phyloP scores from a whole-genome alignment of 768 basidiomycete species.

The Heimioporus sp. region DNA sequence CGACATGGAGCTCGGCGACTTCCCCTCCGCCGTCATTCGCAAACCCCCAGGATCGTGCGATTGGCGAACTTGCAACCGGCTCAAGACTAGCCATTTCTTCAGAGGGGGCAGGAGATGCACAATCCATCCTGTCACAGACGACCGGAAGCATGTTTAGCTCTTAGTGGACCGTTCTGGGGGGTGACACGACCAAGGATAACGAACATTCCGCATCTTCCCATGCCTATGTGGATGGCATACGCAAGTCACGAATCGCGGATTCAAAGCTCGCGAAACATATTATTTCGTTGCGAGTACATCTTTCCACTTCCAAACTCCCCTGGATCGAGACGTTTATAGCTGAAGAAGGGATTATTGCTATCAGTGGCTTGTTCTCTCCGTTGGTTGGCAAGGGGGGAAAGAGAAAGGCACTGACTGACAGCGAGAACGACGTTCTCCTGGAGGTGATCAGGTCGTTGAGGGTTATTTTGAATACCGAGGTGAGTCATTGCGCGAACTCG shows the following conservation, averaged over 20 bases:
- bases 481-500: conserved; percentile 28
- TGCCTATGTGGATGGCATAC: conserved; percentile 64
- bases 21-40: conserved; percentile 32
- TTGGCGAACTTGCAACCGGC: conserved; percentile 36
- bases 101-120: conserved; percentile 31
- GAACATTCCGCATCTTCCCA: conserved; percentile 49
- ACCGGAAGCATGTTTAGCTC: conserved; percentile 76
- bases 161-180: conserved; percentile 75
- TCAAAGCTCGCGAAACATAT: conserved; percentile 71
- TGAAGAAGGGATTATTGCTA: conserved; percentile 62
- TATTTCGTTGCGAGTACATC: conserved; percentile 77
- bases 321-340: conserved; percentile 76
- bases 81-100: conserved; percentile 22
- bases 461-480: conserved; percentile 83
- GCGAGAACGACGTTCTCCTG: conserved; percentile 63
- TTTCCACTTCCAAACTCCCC: conserved; percentile 75
- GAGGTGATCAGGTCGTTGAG: conserved; percentile 81
- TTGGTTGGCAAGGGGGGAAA: conserved; percentile 71
- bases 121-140: conserved; percentile 55
- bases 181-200: conserved; percentile 35
- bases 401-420: conserved; percentile 55
- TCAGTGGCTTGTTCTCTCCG: conserved; percentile 55
- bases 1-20: conserved; percentile 51
- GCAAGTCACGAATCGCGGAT: conserved; percentile 51
- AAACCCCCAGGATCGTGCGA: conserved; percentile 34